phyloP scores from a whole-genome alignment of 2,329 filamentous ascomycete species.

The Penicillium decumbens region DNA sequence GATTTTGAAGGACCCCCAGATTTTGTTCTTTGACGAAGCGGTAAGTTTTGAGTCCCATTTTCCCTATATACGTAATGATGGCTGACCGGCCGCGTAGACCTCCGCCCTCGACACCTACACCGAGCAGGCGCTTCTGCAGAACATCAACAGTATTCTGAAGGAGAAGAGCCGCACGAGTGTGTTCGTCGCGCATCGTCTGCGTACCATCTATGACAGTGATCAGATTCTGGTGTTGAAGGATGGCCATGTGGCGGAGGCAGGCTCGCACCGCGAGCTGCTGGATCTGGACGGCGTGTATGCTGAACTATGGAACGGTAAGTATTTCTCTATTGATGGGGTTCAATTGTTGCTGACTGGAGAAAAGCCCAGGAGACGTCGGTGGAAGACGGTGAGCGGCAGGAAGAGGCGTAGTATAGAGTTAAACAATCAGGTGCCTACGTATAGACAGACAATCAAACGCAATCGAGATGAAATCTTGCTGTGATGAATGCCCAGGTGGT shows the following conservation, averaged over 20 bases:
- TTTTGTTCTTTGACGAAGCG: constrained; percentile 93
- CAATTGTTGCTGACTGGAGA: neutral
- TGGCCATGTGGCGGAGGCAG: constrained; percentile 79
- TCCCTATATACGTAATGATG: neutral
- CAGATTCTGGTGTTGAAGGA: constrained; percentile 85
- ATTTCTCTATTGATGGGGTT: neutral
- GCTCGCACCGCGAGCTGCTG: constrained; percentile 79
- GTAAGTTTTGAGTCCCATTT: constrained; percentile 38
- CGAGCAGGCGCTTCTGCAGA: constrained; percentile 80
- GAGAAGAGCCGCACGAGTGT: constrained; percentile 88
- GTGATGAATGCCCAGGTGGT: too few relatives aligned
- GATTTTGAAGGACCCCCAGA: constrained; percentile 80
- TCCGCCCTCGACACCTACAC: constrained; percentile 90
- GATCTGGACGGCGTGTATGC: constrained; percentile 70
- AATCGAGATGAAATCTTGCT: neutral
- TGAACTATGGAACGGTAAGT: constrained; percentile 82
- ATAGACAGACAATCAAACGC: neutral
- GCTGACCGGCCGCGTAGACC: constrained; percentile 46
- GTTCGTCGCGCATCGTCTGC: constrained; percentile 85
- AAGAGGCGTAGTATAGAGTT: constrained; percentile 18
- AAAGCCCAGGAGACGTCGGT: constrained; percentile 59
- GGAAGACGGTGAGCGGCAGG: constrained; percentile 31
- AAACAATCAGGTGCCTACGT: neutral
- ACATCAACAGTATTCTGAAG: constrained; percentile 87
- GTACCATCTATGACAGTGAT: constrained; percentile 91